phyloP scores from a whole-genome alignment of 768 basidiomycete genomes.

The Plicaturopsis crispa region DNA sequence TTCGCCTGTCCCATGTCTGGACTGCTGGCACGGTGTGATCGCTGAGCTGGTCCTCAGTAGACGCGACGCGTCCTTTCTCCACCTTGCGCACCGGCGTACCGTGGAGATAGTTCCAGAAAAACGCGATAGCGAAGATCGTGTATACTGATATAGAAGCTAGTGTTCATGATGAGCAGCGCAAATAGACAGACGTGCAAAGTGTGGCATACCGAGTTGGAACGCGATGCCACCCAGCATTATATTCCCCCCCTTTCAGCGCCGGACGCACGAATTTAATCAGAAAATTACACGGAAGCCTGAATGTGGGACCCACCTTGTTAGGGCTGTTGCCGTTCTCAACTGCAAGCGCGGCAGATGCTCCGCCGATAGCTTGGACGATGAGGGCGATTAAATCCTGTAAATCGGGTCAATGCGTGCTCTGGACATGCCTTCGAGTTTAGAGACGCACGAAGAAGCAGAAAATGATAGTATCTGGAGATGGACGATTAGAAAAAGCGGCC shows the following conservation, averaged over 20 bases:
- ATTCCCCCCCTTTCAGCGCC: constrained; percentile 11
- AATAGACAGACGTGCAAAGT: no score
- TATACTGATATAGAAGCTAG: constrained; percentile 25
- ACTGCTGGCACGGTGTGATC: constrained; percentile 10
- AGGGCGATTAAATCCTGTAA: constrained; percentile 16
- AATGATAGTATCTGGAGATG: neutral
- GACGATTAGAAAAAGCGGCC: neutral
- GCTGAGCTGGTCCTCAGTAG: constrained; percentile 8
- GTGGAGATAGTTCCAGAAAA: constrained; percentile 29
- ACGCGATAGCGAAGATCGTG: constrained; percentile 34
- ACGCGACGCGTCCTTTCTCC: constrained; percentile 5
- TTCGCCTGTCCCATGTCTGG: no score
- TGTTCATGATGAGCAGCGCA: no score
- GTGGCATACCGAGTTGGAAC: constrained; percentile 11
- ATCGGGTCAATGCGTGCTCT: no score
- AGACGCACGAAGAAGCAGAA: neutral
- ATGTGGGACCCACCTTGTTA: neutral
- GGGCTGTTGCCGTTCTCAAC: neutral
- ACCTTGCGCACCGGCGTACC: constrained; percentile 24
- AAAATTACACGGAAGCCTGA: neutral
- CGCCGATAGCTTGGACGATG: constrained; percentile 20
- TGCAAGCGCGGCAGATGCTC: constrained; percentile 10
- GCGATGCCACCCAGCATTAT: constrained; percentile 9
- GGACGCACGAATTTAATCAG: neutral
- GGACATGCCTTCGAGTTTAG: no score